Evolutionary conservation across 345 rosid species (phyloP), one percentile per base, ranked within the genome.

Genomic region (Arabis hirsuta): DNA sequence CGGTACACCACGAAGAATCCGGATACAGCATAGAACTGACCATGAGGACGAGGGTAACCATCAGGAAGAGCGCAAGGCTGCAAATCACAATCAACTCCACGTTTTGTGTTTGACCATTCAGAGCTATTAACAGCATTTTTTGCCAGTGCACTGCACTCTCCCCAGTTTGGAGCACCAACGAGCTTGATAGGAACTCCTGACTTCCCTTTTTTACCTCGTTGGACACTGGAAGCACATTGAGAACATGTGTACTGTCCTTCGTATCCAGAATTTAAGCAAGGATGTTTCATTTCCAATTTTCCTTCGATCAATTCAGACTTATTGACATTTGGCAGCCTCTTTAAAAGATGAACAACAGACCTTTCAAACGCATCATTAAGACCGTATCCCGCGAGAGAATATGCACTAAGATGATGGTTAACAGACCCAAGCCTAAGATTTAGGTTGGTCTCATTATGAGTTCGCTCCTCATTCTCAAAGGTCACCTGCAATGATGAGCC

Each of bases 401-500:
- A 95, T 11, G 99, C 99, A 80, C 82, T 91, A 55, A 95, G 96
- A 70, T 80, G 87, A 85, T 95, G 98, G 62, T 81, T 84, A 67
- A 79, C 90, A 53, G 83, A 78, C 57, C 99, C 98, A 64, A 95
- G 83, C 69, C 88, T 87, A 69, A 95, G 91, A 72, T 84, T 83
- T 59, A 90, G 76, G 78, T 86, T 85, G 67, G 86, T 85, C 64
- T 79, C 81, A 36, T 85, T 87, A 66, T 60, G 89, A n/a, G 69
- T 69, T 12, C 67, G 81, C 48, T 82, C 84, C 77, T 82, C 84
- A 67, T 83, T 86, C 84, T 95, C 99, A 79, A 95, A 95, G 22
- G 99, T 95, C 62, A 95, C 96, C 81, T 95, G 99, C 80, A 95
- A 79, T n/a, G 99, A 95, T 10, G 98, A 95, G 32, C 99, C 99